Evolutionary conservation across 2,329 filamentous ascomycete genomes (phyloP).

Genomic region (Sporothrix euskadiensis): DNA sequence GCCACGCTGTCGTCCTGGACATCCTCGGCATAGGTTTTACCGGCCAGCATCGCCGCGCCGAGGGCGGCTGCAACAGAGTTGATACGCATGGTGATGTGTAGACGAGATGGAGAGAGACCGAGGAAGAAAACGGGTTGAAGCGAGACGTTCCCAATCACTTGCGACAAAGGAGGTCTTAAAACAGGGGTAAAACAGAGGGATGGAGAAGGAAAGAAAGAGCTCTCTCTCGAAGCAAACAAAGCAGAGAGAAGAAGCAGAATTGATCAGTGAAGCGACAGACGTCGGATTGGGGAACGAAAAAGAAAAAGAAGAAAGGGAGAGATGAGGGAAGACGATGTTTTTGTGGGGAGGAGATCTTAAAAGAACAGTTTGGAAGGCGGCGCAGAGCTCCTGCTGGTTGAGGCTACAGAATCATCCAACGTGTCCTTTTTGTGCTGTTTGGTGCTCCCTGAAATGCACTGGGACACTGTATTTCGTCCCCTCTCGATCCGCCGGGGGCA

Average conservation of each 20-base stretch:
- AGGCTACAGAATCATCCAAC: conserved; percentile 31
- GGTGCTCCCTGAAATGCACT: conserved; percentile 21
- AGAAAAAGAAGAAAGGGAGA: conserved; percentile 21
- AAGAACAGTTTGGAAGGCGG: conserved; percentile 27
- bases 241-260: not conserved
- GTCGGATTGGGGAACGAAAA: conserved; percentile 26
- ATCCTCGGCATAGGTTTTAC: conserved; percentile 69
- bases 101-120: not conserved
- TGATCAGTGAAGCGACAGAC: conserved; percentile 27
- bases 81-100: conserved; percentile 69
- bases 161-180: conserved; percentile 12
- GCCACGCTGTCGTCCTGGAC: conserved; percentile 51
- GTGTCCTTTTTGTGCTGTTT: conserved; percentile 33
- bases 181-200: not conserved
- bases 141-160: conserved; percentile 13
- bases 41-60: conserved; percentile 71
- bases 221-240: conserved; percentile 8
- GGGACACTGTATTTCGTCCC: conserved; percentile 7
- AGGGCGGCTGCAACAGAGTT: conserved; percentile 74
- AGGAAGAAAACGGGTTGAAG: not conserved
- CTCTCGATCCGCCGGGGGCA: conserved; percentile 24
- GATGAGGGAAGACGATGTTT: conserved; percentile 26
- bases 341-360: conserved; percentile 26
- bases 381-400: conserved; percentile 11
- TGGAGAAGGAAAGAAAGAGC: not conserved